Evolutionary conservation across 805 yeast genomes (phyloP).

Genomic region (Candida qinlingensis): DNA sequence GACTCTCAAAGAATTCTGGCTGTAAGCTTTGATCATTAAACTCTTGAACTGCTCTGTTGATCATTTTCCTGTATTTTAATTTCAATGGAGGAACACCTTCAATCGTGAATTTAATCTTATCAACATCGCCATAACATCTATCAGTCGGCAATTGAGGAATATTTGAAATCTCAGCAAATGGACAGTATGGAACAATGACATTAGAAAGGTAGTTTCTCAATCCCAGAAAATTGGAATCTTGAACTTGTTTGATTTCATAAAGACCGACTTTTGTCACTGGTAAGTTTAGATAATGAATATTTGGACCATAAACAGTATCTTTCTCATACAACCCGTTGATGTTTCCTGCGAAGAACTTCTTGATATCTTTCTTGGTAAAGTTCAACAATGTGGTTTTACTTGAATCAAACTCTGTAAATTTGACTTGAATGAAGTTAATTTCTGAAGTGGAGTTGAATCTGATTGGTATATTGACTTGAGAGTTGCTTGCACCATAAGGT

Average conservation of each 20-base stretch:
- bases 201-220: constrained; percentile 58
- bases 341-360: constrained; percentile 26
- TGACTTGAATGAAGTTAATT: constrained; percentile 61
- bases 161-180: constrained; percentile 51
- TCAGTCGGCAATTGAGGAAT: constrained; percentile 32
- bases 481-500: constrained; percentile 28
- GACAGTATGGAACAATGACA: constrained; percentile 70
- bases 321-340: constrained; percentile 19
- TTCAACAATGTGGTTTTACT: constrained; percentile 42
- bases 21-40: constrained; percentile 40
- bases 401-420: constrained; percentile 50
- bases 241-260: constrained; percentile 64
- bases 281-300: constrained; percentile 54
- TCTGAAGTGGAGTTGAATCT: constrained; percentile 75
- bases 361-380: constrained; percentile 54
- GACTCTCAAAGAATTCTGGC: constrained; percentile 49
- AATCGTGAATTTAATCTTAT: constrained; percentile 47
- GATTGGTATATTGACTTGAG: constrained; percentile 54
- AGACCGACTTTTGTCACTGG: constrained; percentile 69
- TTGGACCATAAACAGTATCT: constrained; percentile 23
- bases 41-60: constrained; percentile 31
- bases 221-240: constrained; percentile 58
- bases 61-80: constrained; percentile 46
- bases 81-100: constrained; percentile 78
- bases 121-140: constrained; percentile 60